Evolutionary conservation across 345 rosid genomes (phyloP), one percentile per base, ranked within the genome.

Genomic region (Hibiscus trionum): DNA sequence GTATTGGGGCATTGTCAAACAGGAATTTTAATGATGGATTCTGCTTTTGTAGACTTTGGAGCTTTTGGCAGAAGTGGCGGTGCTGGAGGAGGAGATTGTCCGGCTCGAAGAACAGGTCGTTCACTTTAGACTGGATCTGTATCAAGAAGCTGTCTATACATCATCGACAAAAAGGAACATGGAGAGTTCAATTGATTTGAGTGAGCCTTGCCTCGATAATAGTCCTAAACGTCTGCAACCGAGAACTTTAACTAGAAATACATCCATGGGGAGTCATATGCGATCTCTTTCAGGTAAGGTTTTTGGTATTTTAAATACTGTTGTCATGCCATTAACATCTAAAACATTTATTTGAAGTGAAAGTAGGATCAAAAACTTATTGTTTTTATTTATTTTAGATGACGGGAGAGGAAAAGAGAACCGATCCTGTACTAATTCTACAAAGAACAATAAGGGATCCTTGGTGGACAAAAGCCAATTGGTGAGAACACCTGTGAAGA

Each of bases 21-120:
- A 27, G 66, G 68, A 49, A 49, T 55, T 61, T 69, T 75, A 70
- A 78, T 59, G 69, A 55, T 70, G 67, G 42, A 49, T 76, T 81
- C 70, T 76, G 31, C 57, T 79, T 65, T 72, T 79, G 82, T 78
- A 94, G 97, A 86, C 88, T 7, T 79, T 88, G 75, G 91, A 90
- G 85, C 91, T 94, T 73, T 86, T 94, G 26, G 98, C 97, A 9
- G 98, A 94, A 83, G 97, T 94, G 53, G 98, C 98, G 57, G 96
- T 94, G 47, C 42, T 91, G 75, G 98, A 94, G 76, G 98, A 94
- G 82, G 98, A 94, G 74, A 80, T 88, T 70, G 89, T 83, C 44
- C 83, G 96, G 76, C 88, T 94, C 5, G 98, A 94, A 80, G 97
- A 91, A 75, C 85, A 81, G 73, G 84, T 88, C 26, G 91, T 91